These are phyloP conservation scores for Coprinellus micaceus DNA, from an alignment of 768 basidiomycete genomes.

Conservation along the genomic window DNA sequence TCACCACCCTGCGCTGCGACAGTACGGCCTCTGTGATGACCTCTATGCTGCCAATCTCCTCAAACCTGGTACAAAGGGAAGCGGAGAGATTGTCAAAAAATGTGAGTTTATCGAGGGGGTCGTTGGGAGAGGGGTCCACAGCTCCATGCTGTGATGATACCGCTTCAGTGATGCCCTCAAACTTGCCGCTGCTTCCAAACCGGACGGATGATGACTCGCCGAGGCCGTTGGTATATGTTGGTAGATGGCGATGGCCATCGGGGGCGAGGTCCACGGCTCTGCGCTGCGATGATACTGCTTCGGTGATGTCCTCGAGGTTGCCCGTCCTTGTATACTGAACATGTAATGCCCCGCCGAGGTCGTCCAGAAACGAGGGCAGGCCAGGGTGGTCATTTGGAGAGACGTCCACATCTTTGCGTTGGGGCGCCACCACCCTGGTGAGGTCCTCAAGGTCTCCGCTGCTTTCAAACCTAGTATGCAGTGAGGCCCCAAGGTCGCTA, in stretches of 20 bases:
- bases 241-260: too few species aligned
- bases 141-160: too few species aligned
- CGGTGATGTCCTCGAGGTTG: conserved; percentile 10
- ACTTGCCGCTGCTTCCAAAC: neutral
- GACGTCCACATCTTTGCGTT: neutral
- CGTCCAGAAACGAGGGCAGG: conserved; percentile 11
- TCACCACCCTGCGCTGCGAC: conserved; percentile 14
- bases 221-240: neutral
- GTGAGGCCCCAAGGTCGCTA: too few species aligned
- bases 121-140: too few species aligned
- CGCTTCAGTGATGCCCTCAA: neutral
- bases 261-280: neutral
- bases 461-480: neutral
- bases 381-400: neutral
- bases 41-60: too few species aligned
- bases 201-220: neutral
- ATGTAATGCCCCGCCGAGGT: conserved; percentile 10
- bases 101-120: too few species aligned
- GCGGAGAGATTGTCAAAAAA: conserved; percentile 14
- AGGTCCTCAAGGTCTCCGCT: conserved; percentile 10
- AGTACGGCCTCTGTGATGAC: conserved; percentile 24
- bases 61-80: conserved; percentile 21
- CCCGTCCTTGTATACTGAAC: conserved; percentile 18
- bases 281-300: conserved; percentile 5
- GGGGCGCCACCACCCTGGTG: conserved; percentile 7